A percentile compares a stretch with the other conserved stretches of the same genome.
These are phyloP conservation scores for Neurospora sp. DNA, from an alignment of 495 filamentous ascomycete genomes.

Conservation along the genomic window DNA sequence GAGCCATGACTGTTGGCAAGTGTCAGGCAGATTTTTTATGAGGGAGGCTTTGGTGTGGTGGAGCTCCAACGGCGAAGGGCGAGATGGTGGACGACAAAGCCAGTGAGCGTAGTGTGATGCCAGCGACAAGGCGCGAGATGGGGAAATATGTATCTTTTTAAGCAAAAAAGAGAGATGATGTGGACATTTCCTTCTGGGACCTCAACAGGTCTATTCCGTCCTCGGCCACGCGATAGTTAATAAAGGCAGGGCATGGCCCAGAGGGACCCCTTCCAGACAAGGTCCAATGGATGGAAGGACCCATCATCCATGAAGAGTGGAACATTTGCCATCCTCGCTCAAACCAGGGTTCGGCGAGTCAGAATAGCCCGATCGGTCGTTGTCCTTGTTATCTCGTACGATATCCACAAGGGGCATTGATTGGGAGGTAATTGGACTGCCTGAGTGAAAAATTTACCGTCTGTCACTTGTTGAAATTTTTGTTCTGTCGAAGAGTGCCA, in stretches of 20 bases:
- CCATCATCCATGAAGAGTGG: background rate
- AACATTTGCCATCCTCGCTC: background rate
- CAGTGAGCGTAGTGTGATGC: background rate
- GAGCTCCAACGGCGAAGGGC: background rate
- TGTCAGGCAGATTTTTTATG: background rate
- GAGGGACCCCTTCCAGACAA: background rate
- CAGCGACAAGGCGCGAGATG: background rate
- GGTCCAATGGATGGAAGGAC: background rate
- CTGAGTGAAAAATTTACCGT: slow-evolving; percentile 3
- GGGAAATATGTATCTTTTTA: background rate
- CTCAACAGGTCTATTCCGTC: background rate
- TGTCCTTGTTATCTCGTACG: slow-evolving; percentile 9
- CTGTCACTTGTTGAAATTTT: background rate
- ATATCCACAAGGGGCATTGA: slow-evolving; percentile 5
- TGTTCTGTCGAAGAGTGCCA: slow-evolving; percentile 5
- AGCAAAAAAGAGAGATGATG: background rate
- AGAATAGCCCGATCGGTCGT: slow-evolving; percentile 1
- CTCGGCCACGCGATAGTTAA: background rate
- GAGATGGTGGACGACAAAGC: background rate
- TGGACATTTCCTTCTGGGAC: background rate
- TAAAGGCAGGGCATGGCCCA: background rate
- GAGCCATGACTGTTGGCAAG: slow-evolving; percentile 23
- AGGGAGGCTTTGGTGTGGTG: background rate
- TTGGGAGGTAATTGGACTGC: background rate
- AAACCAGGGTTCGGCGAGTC: slow-evolving; percentile 5